phyloP scores from a whole-genome alignment of 2,329 filamentous ascomycete species.

The Zymoseptoria brevis region DNA sequence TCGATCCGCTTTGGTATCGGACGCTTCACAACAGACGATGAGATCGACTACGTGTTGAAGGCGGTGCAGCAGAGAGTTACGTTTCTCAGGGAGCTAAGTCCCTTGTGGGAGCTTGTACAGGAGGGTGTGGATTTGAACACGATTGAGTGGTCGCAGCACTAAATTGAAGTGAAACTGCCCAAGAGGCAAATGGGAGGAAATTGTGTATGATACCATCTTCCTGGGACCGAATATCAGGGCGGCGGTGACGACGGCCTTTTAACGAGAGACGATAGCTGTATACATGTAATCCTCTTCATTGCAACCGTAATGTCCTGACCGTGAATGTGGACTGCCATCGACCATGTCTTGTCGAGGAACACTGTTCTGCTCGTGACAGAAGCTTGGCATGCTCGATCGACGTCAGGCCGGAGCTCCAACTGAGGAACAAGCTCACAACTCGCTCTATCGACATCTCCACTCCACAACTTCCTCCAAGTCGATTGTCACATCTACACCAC shows the following conservation, averaged over 20 bases:
- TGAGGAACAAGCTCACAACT: not conserved
- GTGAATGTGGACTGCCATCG: not conserved
- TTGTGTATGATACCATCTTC: not conserved
- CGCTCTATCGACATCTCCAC: not conserved
- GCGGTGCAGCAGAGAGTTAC: slow-evolving; percentile 84
- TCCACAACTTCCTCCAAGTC: not conserved
- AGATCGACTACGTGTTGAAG: slow-evolving; percentile 96
- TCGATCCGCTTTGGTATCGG: slow-evolving; percentile 97
- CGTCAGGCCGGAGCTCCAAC: not conserved
- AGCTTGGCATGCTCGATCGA: not conserved
- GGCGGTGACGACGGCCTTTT: not conserved
- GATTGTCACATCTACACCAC: not conserved
- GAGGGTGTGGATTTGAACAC: slow-evolving; percentile 92
- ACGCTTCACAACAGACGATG: slow-evolving; percentile 85
- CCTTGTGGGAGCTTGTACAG: slow-evolving; percentile 95
- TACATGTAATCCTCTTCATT: not conserved
- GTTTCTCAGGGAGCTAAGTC: slow-evolving; percentile 89
- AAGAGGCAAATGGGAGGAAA: too few relatives aligned
- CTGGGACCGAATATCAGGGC: not conserved
- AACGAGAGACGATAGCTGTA: not conserved
- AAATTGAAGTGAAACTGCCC: too few relatives aligned
- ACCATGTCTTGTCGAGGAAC: not conserved
- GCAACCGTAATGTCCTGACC: not conserved
- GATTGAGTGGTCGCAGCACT: slow-evolving; percentile 98
- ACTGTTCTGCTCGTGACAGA: not conserved